A percentile compares a stretch with the other conserved stretches of the same genome.
phyloP scores from a whole-genome alignment of 306 rosid genomes.

The Cyamopsis tetragonoloba region DNA sequence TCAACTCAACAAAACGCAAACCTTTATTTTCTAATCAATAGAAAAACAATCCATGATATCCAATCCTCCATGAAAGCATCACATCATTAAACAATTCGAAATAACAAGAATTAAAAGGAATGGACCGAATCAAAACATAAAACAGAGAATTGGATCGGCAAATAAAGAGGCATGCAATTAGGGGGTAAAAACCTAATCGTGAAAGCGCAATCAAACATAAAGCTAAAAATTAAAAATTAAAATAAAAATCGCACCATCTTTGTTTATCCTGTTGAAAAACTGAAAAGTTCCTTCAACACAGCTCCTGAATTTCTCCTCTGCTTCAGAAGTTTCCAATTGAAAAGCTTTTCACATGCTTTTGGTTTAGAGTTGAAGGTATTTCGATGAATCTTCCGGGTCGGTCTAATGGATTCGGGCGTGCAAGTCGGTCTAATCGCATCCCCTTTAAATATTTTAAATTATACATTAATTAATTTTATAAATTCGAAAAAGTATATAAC shows the following conservation, averaged over 20 bases:
- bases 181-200: not conserved
- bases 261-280: not conserved
- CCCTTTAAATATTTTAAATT: too few species aligned
- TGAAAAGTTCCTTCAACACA: not conserved
- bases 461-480: too few species aligned
- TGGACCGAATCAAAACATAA: not conserved
- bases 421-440: too few species aligned
- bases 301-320: not conserved
- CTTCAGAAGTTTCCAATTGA: not conserved
- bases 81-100: not conserved
- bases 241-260: conserved; percentile 1
- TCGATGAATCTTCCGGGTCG: not conserved
- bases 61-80: not conserved
- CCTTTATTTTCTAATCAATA: not conserved
- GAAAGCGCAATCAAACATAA: not conserved
- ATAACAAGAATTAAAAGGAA: not conserved
- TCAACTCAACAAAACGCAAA: not conserved
- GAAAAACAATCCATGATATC: not conserved
- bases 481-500: too few species aligned
- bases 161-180: not conserved
- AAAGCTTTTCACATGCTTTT: not conserved
- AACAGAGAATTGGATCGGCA: not conserved
- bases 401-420: too few species aligned
- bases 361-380: not conserved
- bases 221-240: not conserved